Evolutionary conservation across 1,284 basidiomycete species (phyloP).

Genomic region (Fereydounia khargensis): DNA sequence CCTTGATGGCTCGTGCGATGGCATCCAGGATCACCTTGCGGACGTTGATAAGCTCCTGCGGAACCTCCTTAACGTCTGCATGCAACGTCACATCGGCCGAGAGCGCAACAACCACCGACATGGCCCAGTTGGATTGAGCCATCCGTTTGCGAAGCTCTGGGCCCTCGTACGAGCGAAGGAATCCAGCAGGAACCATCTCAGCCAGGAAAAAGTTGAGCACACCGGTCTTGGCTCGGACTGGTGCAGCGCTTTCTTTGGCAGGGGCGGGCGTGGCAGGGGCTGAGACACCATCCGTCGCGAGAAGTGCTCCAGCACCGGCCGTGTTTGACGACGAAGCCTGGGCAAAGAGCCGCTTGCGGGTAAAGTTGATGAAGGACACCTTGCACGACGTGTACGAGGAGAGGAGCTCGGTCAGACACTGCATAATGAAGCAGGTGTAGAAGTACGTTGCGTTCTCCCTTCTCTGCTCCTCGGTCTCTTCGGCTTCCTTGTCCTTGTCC

Average conservation of each 20-base stretch:
- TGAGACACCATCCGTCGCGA: conserved; percentile 56
- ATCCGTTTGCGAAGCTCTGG: conserved; percentile 53
- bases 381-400: conserved; percentile 94
- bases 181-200: conserved; percentile 55
- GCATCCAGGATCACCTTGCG: conserved; percentile 88
- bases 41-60: conserved; percentile 72
- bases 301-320: conserved; percentile 60
- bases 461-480: conserved; percentile 17
- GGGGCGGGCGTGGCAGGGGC: conserved; percentile 70
- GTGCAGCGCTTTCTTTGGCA: conserved; percentile 8
- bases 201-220: conserved; percentile 47
- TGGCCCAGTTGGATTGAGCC: conserved; percentile 68
- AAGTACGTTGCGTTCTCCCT: conserved; percentile 59
- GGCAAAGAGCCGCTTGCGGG: conserved; percentile 60
- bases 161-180: conserved; percentile 41
- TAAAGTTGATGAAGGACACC: conserved; percentile 76
- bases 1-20: conserved; percentile 81
- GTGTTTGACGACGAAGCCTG: conserved; percentile 60
- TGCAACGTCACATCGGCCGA: conserved; percentile 75
- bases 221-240: conserved; percentile 6
- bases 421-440: conserved; percentile 85
- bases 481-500: background rate
- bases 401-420: conserved; percentile 83
- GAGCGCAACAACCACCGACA: conserved; percentile 84
- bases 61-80: conserved; percentile 68